These are phyloP conservation scores for Suillus brevipes DNA, from an alignment of 768 basidiomycete genomes.

Conservation along the genomic window DNA sequence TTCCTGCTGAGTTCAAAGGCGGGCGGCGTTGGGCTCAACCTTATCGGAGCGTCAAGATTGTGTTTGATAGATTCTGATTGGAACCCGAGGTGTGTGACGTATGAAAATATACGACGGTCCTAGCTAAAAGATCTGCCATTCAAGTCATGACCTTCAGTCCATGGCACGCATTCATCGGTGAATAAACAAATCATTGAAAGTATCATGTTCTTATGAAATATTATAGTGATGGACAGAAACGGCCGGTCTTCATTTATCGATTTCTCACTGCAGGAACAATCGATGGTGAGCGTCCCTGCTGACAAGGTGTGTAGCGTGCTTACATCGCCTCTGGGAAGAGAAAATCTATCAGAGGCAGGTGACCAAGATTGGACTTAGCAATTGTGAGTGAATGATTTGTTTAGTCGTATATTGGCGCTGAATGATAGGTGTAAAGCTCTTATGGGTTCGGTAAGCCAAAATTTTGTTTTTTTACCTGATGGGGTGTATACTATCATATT, in stretches of 20 bases:
- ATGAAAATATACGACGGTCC: neutral
- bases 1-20: conserved; percentile 95
- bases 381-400: conserved; percentile 53
- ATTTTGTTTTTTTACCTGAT: neutral
- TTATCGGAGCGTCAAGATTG: conserved; percentile 86
- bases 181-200: conserved; percentile 16
- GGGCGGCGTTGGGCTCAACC: conserved; percentile 92
- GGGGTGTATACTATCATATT: conserved; percentile 12
- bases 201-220: conserved; percentile 13
- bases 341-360: conserved; percentile 94
- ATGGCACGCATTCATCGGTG: conserved; percentile 97
- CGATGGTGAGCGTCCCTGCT: conserved; percentile 56
- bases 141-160: conserved; percentile 87
- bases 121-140: neutral
- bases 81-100: conserved; percentile 75
- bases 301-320: neutral
- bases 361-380: conserved; percentile 88
- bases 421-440: conserved; percentile 45
- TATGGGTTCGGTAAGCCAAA: conserved; percentile 59
- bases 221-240: conserved; percentile 88
- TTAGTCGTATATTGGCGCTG: neutral
- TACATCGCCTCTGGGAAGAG: conserved; percentile 43
- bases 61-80: conserved; percentile 90
- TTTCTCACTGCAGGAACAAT: conserved; percentile 87
- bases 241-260: conserved; percentile 86